Base-by-base conservation (phyloP, 768 basidiomycete species). In the Suillus discolor region DNA sequence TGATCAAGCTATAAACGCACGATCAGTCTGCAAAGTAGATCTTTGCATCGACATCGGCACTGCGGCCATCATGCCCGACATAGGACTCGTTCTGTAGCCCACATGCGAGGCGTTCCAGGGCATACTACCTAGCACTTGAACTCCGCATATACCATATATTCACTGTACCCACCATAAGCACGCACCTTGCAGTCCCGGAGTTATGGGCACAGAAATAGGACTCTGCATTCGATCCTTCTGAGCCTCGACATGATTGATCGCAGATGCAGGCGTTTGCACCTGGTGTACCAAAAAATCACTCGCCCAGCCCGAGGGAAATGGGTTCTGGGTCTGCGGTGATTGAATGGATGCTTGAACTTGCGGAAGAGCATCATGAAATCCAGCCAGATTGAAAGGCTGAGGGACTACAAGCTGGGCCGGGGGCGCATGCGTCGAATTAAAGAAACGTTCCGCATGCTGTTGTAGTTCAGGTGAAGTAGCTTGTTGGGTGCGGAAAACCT, bases 381-480 rank as follows among this genome's bases (percentile, higher is more conserved):
- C 79, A 60, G 85, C 81, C 6, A 93, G 71, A 69, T 93, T 88
- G 71, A 89, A 92, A 3, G 84, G 68, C 31, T 79, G 68, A 28
- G 78, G 78, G 1, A 76, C 65, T n/a, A 79, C 55, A 39, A 81
- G 69, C 39, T 81, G 80, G 64, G 66, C 71, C n/a, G 66, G 75
- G 68, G 70, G 75, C 41, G 63, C 67, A 16, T 66, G 66, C 18
- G 68, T 68, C 39, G 71, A 65, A 42, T 83, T 79, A 74, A 93
- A 92, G 80, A 94, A 94, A 49, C 80, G 85, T 18, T 88, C 82
- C 6, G 89, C 91, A 71, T 93, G 92, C 74, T 88, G 84, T 66
- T 85, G 84, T 62, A 84, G 75, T 47, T 79, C 80, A 38, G 78
- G 74, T 42, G 79, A 67, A 45, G 78, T 76, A 34, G 75, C 62